Evolutionary conservation across 2,329 filamentous ascomycete species (phyloP), one percentile per base, ranked within the genome.

Genomic region (Pseudohalonectria lignicola): DNA sequence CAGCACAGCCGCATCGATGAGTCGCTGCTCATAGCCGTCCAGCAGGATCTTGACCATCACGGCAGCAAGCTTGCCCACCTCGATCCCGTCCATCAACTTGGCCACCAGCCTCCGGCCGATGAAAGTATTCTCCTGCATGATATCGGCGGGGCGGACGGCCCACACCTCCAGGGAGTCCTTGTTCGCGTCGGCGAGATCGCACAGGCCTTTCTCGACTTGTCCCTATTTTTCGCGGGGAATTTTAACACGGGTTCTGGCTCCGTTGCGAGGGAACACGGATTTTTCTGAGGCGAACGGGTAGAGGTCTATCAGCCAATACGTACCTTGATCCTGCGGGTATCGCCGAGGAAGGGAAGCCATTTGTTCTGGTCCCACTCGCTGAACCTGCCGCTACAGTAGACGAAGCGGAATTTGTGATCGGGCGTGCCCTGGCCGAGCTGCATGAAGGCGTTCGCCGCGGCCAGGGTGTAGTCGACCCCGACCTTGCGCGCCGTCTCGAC

Each of bases 401-500:
- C 47, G 44, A 67, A 66, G 38, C 56, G 60, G 45, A 67, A 65
- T 37, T 52, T 57, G 9, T 17, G 20, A 13, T 21, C 19, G 19
- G 7, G 18, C 19, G 42, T 43, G 12, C 49, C 53, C 4, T 45
- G 40, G 4, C 56, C 51, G 2, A 54, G 45, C 34, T 51, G 48
- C 34, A 51, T 42, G 43, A 83, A 76, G 8, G 72, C 69, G 40
- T 66, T 66, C 1, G 77, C 79, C 1, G 76, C 76, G 1, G 67
- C 66, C 8, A 82, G 49, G 1, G 79, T 65, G 49, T 76, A 79
- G 42, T 75, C 68, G 37, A 74, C 60, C 7, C 74, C 77, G 40
- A 83, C 76, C 26, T 66, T 65, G 39, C 53, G 54, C 18, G 53
- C 55, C 23, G 51, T 46, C 16, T 47, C 49, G 17, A 76, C 69